Percentiles rank a stretch among this genome's conserved stretches.
Evolutionary conservation across 1,139 yeast species (phyloP).

Genomic region (Sugiyamaella grinbergsii): DNA sequence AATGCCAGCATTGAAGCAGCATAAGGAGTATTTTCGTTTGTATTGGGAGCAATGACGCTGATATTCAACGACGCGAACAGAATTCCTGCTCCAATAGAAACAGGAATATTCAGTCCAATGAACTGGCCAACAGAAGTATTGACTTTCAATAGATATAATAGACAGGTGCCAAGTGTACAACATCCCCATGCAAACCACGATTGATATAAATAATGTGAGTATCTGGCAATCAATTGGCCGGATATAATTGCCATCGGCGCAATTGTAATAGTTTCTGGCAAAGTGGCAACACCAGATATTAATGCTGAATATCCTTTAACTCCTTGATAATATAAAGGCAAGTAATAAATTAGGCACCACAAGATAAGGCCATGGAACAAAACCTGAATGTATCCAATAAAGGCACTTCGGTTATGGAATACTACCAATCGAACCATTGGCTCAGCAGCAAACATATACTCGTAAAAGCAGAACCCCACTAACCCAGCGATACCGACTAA

Average conservation of each 20-base stretch:
- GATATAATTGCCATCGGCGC: constrained; percentile 51
- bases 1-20: constrained; percentile 56
- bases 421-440: constrained; percentile 53
- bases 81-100: constrained; percentile 58
- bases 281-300: constrained; percentile 56
- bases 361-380: constrained; percentile 48
- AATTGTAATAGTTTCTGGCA: constrained; percentile 57
- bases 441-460: constrained; percentile 47
- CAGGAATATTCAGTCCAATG: constrained; percentile 57
- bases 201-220: constrained; percentile 44
- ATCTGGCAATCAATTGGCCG: constrained; percentile 51
- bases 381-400: constrained; percentile 45
- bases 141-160: constrained; percentile 48
- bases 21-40: constrained; percentile 53
- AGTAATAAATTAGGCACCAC: constrained; percentile 46
- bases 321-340: constrained; percentile 61
- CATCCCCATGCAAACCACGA: constrained; percentile 48
- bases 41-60: constrained; percentile 56
- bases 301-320: constrained; percentile 50
- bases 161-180: constrained; percentile 57
- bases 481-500: constrained; percentile 52
- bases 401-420: constrained; percentile 41
- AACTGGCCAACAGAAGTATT: constrained; percentile 46
- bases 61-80: constrained; percentile 46
- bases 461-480: constrained; percentile 50